Conservation (phyloP, 208 protist genomes). For the Wallacemonas sp. region DNA sequence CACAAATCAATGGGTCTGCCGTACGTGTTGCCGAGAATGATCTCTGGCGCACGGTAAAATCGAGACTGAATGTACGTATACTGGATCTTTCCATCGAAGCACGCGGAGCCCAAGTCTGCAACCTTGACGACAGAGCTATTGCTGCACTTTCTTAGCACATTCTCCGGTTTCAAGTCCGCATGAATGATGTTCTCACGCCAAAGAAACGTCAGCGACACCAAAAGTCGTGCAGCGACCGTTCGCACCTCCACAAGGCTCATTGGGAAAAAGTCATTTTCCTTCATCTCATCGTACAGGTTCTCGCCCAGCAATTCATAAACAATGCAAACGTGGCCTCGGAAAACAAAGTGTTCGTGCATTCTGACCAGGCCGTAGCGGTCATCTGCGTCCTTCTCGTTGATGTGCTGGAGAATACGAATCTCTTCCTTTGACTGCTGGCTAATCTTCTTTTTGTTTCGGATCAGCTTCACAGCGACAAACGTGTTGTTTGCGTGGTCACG, state of each 20-base stretch:
- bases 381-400: conserved; percentile 56
- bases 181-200: conserved; percentile 91
- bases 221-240: conserved; percentile 63
- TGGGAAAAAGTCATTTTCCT: conserved; percentile 67
- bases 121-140: conserved; percentile 92
- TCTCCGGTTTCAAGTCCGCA: conserved; percentile 97
- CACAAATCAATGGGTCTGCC: conserved; percentile 89
- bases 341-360: conserved; percentile 70
- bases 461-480: conserved; percentile 81
- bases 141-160: conserved; percentile 86
- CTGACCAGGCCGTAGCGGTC: conserved; percentile 68
- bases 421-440: conserved; percentile 71
- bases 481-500: conserved; percentile 44
- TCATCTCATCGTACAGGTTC: conserved; percentile 80
- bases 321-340: conserved; percentile 77
- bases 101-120: conserved; percentile 97
- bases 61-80: conserved; percentile 94
- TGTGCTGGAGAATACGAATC: conserved; percentile 72
- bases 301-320: conserved; percentile 69
- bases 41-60: conserved; percentile 91
- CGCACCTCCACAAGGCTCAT: conserved; percentile 68
- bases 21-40: conserved; percentile 82
- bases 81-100: conserved; percentile 87
- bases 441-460: conserved; percentile 69
- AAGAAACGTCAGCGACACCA: conserved; percentile 79